A percentile compares a stretch with the other conserved stretches of the same genome.
Conservation (phyloP, 2,329 filamentous ascomycete genomes). For the Aspergillus hortae region DNA sequence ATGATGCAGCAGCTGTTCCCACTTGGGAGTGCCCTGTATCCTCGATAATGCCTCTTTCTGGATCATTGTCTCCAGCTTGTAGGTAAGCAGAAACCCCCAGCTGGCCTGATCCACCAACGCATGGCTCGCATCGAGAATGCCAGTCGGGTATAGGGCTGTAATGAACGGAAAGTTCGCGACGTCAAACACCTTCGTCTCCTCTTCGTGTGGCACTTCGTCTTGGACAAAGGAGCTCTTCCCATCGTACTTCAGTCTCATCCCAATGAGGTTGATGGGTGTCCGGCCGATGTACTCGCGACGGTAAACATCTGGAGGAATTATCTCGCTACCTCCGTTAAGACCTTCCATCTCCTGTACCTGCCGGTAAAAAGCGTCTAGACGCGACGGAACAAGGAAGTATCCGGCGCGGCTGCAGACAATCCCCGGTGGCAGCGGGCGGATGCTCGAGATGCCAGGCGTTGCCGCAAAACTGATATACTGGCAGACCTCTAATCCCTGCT, state of each 20-base stretch:
- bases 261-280: slow-evolving; percentile 13
- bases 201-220: slow-evolving; percentile 8
- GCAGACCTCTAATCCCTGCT: slow-evolving; percentile 8
- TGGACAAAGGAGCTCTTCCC: slow-evolving; percentile 5
- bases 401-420: not conserved
- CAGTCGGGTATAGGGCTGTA: not conserved
- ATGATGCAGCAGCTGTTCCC: not conserved
- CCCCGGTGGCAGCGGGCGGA: slow-evolving; percentile 1
- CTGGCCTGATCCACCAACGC: slow-evolving; percentile 9
- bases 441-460: slow-evolving; percentile 12
- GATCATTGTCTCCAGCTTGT: slow-evolving; percentile 8
- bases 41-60: not conserved
- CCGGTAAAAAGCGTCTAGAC: not conserved
- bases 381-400: not conserved
- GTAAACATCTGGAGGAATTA: slow-evolving; percentile 5
- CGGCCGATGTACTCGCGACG: slow-evolving; percentile 13
- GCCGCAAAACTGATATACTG: slow-evolving; percentile 14
- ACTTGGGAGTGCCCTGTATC: not conserved
- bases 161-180: not conserved
- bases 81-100: slow-evolving; percentile 18
- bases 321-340: not conserved
- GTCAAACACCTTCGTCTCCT: not conserved
- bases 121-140: slow-evolving; percentile 11
- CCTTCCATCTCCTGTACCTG: not conserved
- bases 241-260: slow-evolving; percentile 11